Percentiles rank a stretch among this genome's conserved stretches.
phyloP scores from a whole-genome alignment of 2,329 filamentous ascomycete genomes.

The Nakataea oryzae region DNA sequence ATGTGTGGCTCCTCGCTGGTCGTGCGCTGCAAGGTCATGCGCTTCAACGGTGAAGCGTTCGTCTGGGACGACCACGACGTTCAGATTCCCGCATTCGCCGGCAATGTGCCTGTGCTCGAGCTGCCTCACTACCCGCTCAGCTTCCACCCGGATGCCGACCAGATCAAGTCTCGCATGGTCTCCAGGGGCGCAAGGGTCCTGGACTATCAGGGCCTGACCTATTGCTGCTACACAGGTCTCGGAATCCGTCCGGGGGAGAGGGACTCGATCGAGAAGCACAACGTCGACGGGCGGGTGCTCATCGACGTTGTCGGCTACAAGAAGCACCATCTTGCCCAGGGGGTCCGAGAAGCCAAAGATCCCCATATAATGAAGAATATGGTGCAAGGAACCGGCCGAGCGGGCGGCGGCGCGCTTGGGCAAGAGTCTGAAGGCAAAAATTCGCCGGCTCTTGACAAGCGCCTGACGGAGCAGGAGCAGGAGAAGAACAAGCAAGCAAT shows the following conservation, averaged over 20 bases:
- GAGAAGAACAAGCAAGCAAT: constrained; percentile 27
- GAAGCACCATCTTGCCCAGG: constrained; percentile 25
- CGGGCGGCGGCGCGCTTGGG: not conserved
- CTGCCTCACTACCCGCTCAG: constrained; percentile 26
- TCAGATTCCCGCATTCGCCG: constrained; percentile 20
- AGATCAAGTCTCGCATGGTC: constrained; percentile 17
- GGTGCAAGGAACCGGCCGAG: constrained; percentile 5
- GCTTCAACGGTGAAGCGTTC: constrained; percentile 28
- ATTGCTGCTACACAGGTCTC: constrained; percentile 30
- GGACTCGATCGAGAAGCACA: constrained; percentile 16
- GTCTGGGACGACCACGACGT: constrained; percentile 25
- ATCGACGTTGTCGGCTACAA: constrained; percentile 30
- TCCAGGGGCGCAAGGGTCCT: constrained; percentile 27
- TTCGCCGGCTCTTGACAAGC: constrained; percentile 3
- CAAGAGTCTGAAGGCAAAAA: not conserved
- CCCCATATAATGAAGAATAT: constrained; percentile 14
- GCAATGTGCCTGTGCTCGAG: constrained; percentile 29
- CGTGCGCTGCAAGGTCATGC: constrained; percentile 22
- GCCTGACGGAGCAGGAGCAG: constrained; percentile 22
- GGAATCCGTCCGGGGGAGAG: constrained; percentile 15
- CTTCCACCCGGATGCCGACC: constrained; percentile 18
- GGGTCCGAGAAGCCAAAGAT: constrained; percentile 23
- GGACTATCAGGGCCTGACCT: constrained; percentile 28
- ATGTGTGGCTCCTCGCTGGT: constrained; percentile 10
- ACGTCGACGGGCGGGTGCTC: constrained; percentile 28